These are phyloP conservation scores for Globisporangium rhizosaccharum DNA, from an alignment of 352 stramenopile genomes.

Conservation along the genomic window DNA sequence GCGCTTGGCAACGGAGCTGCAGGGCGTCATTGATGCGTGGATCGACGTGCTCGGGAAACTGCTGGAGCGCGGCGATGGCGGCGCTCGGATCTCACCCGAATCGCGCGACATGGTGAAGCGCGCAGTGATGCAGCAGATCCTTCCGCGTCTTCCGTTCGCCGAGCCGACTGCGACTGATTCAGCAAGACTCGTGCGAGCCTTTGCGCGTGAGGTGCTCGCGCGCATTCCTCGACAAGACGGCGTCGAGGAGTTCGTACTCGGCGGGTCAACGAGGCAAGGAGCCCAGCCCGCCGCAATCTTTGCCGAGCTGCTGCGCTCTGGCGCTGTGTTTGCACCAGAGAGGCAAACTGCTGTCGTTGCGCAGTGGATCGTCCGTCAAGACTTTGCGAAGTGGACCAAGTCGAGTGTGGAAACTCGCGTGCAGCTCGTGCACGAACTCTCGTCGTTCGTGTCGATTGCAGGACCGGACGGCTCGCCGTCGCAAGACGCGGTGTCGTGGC, in stretches of 20 bases:
- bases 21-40: conserved; percentile 7
- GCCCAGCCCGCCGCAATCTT: conserved; percentile 8
- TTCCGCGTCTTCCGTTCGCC: conserved; percentile 2
- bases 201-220: conserved; percentile 7
- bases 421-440: conserved; percentile 8
- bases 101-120: conserved; percentile 8
- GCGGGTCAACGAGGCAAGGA: not conserved
- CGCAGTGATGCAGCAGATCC: conserved; percentile 4
- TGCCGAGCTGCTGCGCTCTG: conserved; percentile 7
- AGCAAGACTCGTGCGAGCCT: conserved; percentile 1
- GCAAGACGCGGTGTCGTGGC: conserved; percentile 10
- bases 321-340: conserved; percentile 4
- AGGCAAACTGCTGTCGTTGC: conserved; percentile 7
- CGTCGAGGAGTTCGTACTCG: conserved; percentile 8
- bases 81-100: conserved; percentile 1
- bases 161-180: not conserved
- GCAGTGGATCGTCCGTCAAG: conserved; percentile 17
- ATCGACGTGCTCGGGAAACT: conserved; percentile 6
- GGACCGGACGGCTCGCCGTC: conserved; percentile 1
- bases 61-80: not conserved
- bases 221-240: conserved; percentile 8
- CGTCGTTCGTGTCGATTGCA: conserved; percentile 4
- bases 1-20: not conserved
- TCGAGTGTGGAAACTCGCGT: not conserved
- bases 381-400: conserved; percentile 11